Evolutionary conservation across 2,329 filamentous ascomycete species (phyloP).

Genomic region (Leptographium lundbergii): DNA sequence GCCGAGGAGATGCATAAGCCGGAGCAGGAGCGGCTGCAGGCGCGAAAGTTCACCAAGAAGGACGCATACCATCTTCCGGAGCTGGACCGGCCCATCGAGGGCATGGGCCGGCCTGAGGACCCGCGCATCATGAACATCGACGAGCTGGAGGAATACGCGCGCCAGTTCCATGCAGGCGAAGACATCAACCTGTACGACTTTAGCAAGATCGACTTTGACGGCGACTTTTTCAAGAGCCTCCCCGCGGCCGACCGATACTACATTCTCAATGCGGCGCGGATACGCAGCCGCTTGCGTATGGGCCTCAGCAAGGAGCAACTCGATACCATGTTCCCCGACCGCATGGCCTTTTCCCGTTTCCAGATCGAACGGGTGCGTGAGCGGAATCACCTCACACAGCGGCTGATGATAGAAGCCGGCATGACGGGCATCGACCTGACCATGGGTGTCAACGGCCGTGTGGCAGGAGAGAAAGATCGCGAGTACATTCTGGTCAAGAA

Average conservation of each 20-base stretch:
- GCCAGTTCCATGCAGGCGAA: slow-evolving; percentile 83
- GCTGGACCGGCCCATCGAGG: slow-evolving; percentile 61
- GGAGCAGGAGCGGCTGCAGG: slow-evolving; percentile 58
- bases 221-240: slow-evolving; percentile 85
- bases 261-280: slow-evolving; percentile 83
- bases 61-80: slow-evolving; percentile 94
- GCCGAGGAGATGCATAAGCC: slow-evolving; percentile 81
- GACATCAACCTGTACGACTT: slow-evolving; percentile 92
- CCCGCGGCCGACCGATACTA: slow-evolving; percentile 90
- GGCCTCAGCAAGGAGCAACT: slow-evolving; percentile 93
- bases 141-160: slow-evolving; percentile 85
- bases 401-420: slow-evolving; percentile 86
- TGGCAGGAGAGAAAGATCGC: slow-evolving; percentile 75
- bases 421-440: slow-evolving; percentile 69
- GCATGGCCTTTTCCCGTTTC: slow-evolving; percentile 93
- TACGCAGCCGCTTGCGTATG: slow-evolving; percentile 85
- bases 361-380: slow-evolving; percentile 91
- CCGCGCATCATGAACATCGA: slow-evolving; percentile 93
- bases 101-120: slow-evolving; percentile 84
- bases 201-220: slow-evolving; percentile 95
- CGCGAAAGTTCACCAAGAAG: slow-evolving; percentile 73
- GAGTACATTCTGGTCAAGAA: slow-evolving; percentile 97
- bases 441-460: slow-evolving; percentile 50
- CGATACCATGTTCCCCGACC: slow-evolving; percentile 90
- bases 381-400: slow-evolving; percentile 85